Evolutionary conservation across 257 asterid genomes (phyloP), one percentile per base, ranked within the genome.

Genomic region (Nicotiana tomentosiformis): DNA sequence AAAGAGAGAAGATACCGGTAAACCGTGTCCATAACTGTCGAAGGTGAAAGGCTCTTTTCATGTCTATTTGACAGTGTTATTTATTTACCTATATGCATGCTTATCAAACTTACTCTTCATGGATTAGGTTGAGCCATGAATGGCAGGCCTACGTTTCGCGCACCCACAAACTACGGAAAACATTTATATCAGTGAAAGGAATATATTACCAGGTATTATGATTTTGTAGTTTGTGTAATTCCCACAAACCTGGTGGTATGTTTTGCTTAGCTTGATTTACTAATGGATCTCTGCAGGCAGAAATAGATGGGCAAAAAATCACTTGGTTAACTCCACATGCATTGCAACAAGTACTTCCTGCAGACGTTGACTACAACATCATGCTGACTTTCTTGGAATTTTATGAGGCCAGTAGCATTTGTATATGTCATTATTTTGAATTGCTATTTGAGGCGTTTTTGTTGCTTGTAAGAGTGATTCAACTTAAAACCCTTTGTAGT

Each of bases 281-380:
- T 55, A 37, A 53, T 67, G n/a, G 6, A 11, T 77, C 39, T 55
- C 39, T 80, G 16, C 90, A 96, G 99, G 99, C 99, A 10, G 98
- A 91, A 86, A 86, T 96, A 53, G 97, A 94, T 60, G 99, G 99
- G 32, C 99, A 96, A 88, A 93, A 89, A 79, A 77, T 96, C 87
- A 96, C 99, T 11, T 96, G 99, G 99, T 89, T 96, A 85, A 92
- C 98, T 87, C 99, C 99, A 10, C 99, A 96, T 85, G 95, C 98
- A 18, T 84, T 94, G 90, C 99, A 96, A 83, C 99, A 96, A 93
- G 98, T 94, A 68, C 87, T 96, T 80, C 97, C 99, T 56, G 70
- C 55, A 60, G 98, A 92, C 64, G 99, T 96, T 74, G 99, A 96
- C 88, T 96, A 89, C 82, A 91, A 93, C 61, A 89, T 96, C 84